Conservation (phyloP, 495 filamentous ascomycete genomes). For the Lasiosphaeria miniovina region DNA sequence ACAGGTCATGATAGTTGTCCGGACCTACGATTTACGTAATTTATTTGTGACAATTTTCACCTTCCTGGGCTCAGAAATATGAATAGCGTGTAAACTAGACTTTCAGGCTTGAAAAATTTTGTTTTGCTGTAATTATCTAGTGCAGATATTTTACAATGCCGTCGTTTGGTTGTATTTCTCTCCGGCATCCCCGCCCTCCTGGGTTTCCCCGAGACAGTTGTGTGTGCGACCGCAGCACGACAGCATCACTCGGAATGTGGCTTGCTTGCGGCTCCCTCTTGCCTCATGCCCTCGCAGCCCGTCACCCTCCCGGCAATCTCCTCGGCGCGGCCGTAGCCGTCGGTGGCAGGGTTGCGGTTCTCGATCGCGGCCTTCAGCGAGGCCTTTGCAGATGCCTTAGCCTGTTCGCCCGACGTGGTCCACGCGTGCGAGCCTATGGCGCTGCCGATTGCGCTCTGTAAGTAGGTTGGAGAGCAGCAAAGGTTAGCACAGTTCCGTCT, state of each 20-base stretch:
- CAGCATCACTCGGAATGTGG: background rate
- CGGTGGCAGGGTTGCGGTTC: slow-evolving; percentile 34
- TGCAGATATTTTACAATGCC: too few relatives aligned
- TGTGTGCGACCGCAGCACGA: background rate
- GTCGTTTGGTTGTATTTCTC: too few relatives aligned
- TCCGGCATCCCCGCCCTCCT: too few relatives aligned
- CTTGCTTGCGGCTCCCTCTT: slow-evolving; percentile 38
- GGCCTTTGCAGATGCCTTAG: slow-evolving; percentile 42
- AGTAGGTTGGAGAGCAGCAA: background rate
- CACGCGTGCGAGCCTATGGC: slow-evolving; percentile 44
- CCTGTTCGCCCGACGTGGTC: slow-evolving; percentile 43
- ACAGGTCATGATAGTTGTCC: too few relatives aligned
- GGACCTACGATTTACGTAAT: too few relatives aligned
- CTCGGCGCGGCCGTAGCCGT: slow-evolving; percentile 44
- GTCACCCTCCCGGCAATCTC: slow-evolving; percentile 41
- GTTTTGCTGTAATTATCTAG: too few relatives aligned
- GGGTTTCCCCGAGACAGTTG: background rate
- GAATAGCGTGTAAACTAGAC: too few relatives aligned
- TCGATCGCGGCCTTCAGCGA: slow-evolving; percentile 41
- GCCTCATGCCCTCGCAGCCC: slow-evolving; percentile 47
- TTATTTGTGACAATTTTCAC: too few relatives aligned
- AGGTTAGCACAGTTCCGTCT: background rate
- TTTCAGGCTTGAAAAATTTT: too few relatives aligned
- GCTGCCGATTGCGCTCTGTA: slow-evolving; percentile 38
- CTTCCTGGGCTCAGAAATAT: too few relatives aligned